These are phyloP conservation scores for Remersonia thermophila DNA, from an alignment of 2,329 filamentous ascomycete genomes.

Conservation along the genomic window DNA sequence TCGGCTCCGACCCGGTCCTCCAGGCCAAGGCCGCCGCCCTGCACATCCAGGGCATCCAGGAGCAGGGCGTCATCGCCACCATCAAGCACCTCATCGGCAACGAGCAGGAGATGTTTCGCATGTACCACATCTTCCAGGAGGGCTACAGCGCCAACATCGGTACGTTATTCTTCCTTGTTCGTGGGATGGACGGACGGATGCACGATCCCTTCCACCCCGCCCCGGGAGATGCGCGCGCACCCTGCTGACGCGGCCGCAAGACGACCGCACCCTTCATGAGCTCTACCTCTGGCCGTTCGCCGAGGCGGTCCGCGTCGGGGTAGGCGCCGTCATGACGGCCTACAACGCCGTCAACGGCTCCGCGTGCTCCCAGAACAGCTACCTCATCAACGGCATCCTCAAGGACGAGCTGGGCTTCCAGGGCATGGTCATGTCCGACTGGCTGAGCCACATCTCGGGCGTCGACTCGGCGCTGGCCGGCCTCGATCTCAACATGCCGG, in stretches of 20 bases:
- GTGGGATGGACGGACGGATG: no score
- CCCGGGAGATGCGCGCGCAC: no score
- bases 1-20: conserved; percentile 57
- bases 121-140: conserved; percentile 39
- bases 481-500: conserved; percentile 50
- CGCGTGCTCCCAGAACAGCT: conserved; percentile 68
- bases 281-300: conserved; percentile 69
- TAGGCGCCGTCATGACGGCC: conserved; percentile 52
- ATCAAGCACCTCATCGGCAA: conserved; percentile 67
- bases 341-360: conserved; percentile 68
- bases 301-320: conserved; percentile 56
- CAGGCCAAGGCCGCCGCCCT: conserved; percentile 60
- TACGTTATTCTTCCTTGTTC: no score
- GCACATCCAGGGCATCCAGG: conserved; percentile 69
- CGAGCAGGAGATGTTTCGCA: conserved; percentile 56
- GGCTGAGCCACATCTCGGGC: conserved; percentile 64
- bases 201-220: no score
- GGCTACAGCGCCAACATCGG: conserved; percentile 45
- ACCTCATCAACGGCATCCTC: conserved; percentile 60
- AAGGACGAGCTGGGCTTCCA: conserved; percentile 74
- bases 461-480: conserved; percentile 63
- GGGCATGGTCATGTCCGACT: conserved; percentile 71
- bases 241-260: conserved; percentile 20
- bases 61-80: conserved; percentile 69
- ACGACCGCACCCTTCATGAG: conserved; percentile 65